Base-by-base conservation (phyloP, 2,329 filamentous ascomycete genomes). In the Xylaria polymorpha region DNA sequence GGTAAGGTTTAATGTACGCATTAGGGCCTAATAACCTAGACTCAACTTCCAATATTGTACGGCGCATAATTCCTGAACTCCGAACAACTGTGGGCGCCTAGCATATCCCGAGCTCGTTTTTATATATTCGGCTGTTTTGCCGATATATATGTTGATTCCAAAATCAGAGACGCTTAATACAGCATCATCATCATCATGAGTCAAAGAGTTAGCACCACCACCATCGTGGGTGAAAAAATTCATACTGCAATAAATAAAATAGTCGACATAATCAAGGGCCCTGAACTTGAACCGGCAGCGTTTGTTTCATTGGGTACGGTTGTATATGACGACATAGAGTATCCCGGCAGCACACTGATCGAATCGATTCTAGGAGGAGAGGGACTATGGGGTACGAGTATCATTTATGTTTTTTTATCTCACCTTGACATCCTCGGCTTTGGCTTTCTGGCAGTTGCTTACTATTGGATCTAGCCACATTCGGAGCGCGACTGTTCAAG, bases 401-500 rank as follows among this genome's bases (percentile, higher is more conserved):
- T 22, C 22, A 2, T n/a, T 9, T 20, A 2, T 55, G 9, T 39
- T 67, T 25, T 25, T 59, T 12, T 20, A 50, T 29, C 8, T 32
- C 14, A n/a, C 22, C 9, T 43, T 10, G 20, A 25, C 3, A 7
- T 29, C 20, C 9, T 50, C 20, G 4, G 22, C 39, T 64, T 53
- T 22, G 25, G 29, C n/a, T 44, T 14, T 60, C 20, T 6, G n/a
- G 37, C 20, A 37, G 12, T 56, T 39, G 41, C 48, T 65, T 41
- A 61, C 56, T 15, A 22, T 35, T 15, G n/a, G 41, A 66, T 12
- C 41, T 55, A 69, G 67, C 67, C 46, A 69, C 67, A 7, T 66
- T 69, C 29, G 67, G 67, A 8, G 67, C 67, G 14, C 64, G 67
- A 20, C 43, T 69, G 20, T 69, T 69, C n/a, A 59, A 53, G 15